These are phyloP conservation scores for Phytophthora pinifolia DNA, from an alignment of 352 stramenopile species.

Conservation along the genomic window DNA sequence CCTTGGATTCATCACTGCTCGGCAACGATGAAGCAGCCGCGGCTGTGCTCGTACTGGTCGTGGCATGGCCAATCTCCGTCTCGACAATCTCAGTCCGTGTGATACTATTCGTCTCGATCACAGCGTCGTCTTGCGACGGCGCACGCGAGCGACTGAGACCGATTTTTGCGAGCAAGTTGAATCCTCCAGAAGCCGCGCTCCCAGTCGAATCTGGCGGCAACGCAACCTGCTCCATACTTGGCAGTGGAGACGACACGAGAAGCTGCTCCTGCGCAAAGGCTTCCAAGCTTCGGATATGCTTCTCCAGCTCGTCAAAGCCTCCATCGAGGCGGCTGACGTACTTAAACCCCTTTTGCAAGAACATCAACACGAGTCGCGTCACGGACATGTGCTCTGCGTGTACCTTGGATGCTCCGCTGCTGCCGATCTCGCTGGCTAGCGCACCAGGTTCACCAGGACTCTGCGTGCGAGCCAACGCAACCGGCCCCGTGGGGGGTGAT, in stretches of 20 bases:
- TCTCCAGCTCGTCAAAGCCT: conserved; percentile 80
- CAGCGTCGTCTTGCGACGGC: conserved; percentile 38
- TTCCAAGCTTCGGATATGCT: conserved; percentile 64
- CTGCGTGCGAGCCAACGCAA: conserved; percentile 23
- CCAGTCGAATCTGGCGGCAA: conserved; percentile 10
- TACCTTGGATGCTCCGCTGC: conserved; percentile 29
- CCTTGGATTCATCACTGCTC: conserved; percentile 10
- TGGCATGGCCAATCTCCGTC: conserved; percentile 1
- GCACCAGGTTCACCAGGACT: conserved; percentile 31
- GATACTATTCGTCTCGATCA: conserved; percentile 7
- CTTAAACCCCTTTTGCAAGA: conserved; percentile 86
- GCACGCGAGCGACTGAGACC: conserved; percentile 39
- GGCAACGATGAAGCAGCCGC: conserved; percentile 10
- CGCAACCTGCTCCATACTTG: conserved; percentile 6
- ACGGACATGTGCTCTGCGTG: conserved; percentile 68
- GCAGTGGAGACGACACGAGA: conserved; percentile 47
- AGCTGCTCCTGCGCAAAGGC: conserved; percentile 71
- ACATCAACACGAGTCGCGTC: conserved; percentile 81
- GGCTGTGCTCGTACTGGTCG: neutral
- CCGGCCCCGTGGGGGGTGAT: conserved; percentile 6
- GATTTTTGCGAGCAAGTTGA: conserved; percentile 57
- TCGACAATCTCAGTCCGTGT: conserved; percentile 6
- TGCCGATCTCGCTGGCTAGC: conserved; percentile 37
- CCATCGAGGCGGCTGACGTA: conserved; percentile 84
- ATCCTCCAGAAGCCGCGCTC: conserved; percentile 26